Evolutionary conservation across 495 filamentous ascomycete species (phyloP).

Genomic region (Rostrohypoxylon terebratum): DNA sequence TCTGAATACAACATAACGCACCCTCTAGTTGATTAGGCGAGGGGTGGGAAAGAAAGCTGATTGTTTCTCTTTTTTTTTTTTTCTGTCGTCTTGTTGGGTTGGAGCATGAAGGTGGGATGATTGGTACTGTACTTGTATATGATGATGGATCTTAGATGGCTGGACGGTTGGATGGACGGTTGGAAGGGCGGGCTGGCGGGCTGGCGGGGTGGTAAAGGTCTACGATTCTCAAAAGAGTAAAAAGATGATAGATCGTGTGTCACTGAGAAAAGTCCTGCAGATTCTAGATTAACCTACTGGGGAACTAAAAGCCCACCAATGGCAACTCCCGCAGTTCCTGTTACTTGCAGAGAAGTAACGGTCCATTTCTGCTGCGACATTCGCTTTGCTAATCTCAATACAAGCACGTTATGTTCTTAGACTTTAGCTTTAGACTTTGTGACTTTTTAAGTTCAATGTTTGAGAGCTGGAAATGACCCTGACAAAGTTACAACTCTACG

Average conservation of each 20-base stretch:
- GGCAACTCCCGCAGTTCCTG: slow-evolving; percentile 21
- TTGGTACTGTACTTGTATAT: not conserved
- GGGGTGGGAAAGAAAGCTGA: slow-evolving; percentile 15
- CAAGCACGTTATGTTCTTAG: slow-evolving; percentile 5
- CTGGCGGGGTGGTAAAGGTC: slow-evolving; percentile 12
- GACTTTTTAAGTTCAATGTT: not conserved
- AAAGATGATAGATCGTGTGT: slow-evolving; percentile 31
- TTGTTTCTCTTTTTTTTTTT: slow-evolving; percentile 8
- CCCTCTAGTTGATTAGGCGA: slow-evolving; percentile 27
- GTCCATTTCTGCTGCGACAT: slow-evolving; percentile 27
- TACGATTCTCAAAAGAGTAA: slow-evolving; percentile 16
- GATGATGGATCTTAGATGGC: not conserved
- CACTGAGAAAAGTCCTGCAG: slow-evolving; percentile 19
- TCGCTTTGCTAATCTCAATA: slow-evolving; percentile 1
- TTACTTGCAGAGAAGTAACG: slow-evolving; percentile 35
- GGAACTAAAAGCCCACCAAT: slow-evolving; percentile 46
- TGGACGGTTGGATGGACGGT: not conserved
- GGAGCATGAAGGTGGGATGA: slow-evolving; percentile 16
- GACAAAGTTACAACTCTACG: not conserved
- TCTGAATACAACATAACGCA: slow-evolving; percentile 40
- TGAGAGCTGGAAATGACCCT: not conserved
- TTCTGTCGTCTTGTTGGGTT: slow-evolving; percentile 19
- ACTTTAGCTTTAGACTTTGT: not conserved
- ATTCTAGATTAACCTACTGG: slow-evolving; percentile 41
- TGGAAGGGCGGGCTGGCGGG: not conserved